Percentiles rank a stretch among this genome's conserved stretches.
These are phyloP conservation scores for Colletotrichum chrysophilum DNA, from an alignment of 2,329 filamentous ascomycete species.

Conservation along the genomic window DNA sequence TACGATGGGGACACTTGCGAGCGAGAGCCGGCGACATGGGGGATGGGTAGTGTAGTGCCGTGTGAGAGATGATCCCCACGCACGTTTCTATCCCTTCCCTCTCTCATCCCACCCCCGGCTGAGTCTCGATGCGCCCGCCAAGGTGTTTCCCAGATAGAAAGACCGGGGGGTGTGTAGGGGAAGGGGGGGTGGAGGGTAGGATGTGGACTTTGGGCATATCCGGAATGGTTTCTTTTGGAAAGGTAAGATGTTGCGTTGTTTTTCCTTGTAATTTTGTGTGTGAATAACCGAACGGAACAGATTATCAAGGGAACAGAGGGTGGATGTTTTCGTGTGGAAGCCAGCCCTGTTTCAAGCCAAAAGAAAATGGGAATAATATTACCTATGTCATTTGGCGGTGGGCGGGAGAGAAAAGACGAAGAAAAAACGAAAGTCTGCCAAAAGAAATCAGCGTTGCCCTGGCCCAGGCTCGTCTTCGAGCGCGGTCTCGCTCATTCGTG, in stretches of 20 bases:
- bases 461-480: background rate
- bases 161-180: background rate
- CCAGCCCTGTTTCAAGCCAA: background rate
- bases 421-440: background rate
- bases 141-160: background rate
- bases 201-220: background rate
- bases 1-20: background rate
- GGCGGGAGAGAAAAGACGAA: background rate
- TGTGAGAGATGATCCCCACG: background rate
- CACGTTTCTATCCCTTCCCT: background rate
- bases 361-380: background rate
- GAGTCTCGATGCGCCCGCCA: background rate
- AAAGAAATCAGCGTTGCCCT: slow-evolving; percentile 1
- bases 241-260: background rate
- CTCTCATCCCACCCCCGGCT: background rate
- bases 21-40: background rate
- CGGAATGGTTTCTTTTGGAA: slow-evolving; percentile 13
- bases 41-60: background rate
- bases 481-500: background rate
- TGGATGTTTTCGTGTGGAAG: background rate
- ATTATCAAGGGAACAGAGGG: background rate
- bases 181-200: background rate
- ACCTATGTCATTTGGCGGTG: background rate
- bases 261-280: background rate
- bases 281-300: background rate